Conservation (phyloP, 2,329 filamentous ascomycete species). For the Colletotrichum paranaense region DNA sequence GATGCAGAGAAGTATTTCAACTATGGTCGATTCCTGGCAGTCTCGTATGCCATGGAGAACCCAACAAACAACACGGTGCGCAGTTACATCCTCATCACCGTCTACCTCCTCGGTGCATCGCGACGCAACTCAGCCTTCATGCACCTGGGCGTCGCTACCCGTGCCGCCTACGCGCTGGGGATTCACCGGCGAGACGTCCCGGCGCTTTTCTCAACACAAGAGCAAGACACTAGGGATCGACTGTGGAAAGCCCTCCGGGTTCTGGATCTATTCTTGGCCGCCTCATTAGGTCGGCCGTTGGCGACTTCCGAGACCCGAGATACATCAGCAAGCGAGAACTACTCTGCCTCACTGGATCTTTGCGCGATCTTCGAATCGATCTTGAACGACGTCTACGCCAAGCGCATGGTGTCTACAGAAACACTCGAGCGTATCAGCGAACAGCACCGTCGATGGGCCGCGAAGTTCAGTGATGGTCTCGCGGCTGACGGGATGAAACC, state of each 20-base stretch:
- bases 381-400: conserved; percentile 48
- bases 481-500: conserved; percentile 36
- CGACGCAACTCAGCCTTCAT: conserved; percentile 51
- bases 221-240: conserved; percentile 43
- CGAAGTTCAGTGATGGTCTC: conserved; percentile 35
- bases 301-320: conserved; percentile 45
- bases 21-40: conserved; percentile 47
- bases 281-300: conserved; percentile 46
- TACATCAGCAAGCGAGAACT: conserved; percentile 36
- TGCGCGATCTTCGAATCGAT: conserved; percentile 51
- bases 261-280: conserved; percentile 47
- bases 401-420: conserved; percentile 43
- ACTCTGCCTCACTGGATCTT: conserved; percentile 45
- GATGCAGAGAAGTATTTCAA: conserved; percentile 47
- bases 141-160: conserved; percentile 50
- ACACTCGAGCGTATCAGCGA: conserved; percentile 41
- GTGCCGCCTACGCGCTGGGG: conserved; percentile 50
- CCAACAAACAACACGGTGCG: conserved; percentile 48
- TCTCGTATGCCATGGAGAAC: conserved; percentile 48
- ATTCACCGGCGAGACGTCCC: conserved; percentile 45
- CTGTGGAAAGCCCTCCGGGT: conserved; percentile 48
- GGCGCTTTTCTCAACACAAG: conserved; percentile 40
- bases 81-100: conserved; percentile 47
- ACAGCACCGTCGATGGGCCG: conserved; percentile 42
- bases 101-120: conserved; percentile 49